Percentiles rank a stretch among this genome's conserved stretches.
Evolutionary conservation across 176 grass and related monocot species (phyloP).

Genomic region (Typha latifolia): DNA sequence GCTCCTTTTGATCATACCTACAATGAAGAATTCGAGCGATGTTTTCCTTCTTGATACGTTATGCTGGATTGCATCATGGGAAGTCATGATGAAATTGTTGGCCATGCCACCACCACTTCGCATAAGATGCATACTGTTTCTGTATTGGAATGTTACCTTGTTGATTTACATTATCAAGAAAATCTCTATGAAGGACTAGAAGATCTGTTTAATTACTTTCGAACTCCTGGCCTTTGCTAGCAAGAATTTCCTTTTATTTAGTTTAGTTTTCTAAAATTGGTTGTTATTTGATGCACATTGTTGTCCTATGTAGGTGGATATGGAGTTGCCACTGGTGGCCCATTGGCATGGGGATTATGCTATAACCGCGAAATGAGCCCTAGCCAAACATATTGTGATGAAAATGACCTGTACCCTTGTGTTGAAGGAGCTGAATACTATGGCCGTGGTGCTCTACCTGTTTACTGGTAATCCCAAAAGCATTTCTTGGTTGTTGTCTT

Average conservation of each 20-base stretch:
- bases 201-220: too few relatives aligned
- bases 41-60: not conserved
- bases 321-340: slow-evolving; percentile 32
- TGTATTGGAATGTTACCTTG: not conserved
- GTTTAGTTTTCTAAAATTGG: too few relatives aligned
- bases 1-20: not conserved
- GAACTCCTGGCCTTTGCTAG: too few relatives aligned
- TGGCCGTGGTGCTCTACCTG: slow-evolving; percentile 67
- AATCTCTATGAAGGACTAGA: too few relatives aligned
- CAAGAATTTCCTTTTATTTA: too few relatives aligned
- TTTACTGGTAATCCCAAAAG: slow-evolving; percentile 47
- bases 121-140: not conserved
- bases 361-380: slow-evolving; percentile 82
- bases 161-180: too few relatives aligned
- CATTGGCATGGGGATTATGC: slow-evolving; percentile 63
- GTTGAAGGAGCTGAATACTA: slow-evolving; percentile 64
- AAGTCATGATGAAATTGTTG: not conserved
- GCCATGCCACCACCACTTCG: not conserved
- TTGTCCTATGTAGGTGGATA: slow-evolving; percentile 44
- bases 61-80: not conserved
- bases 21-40: not conserved
- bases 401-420: slow-evolving; percentile 51
- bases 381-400: slow-evolving; percentile 58
- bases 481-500: not conserved
- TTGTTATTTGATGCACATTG: too few relatives aligned